Base-by-base conservation (phyloP, 2,329 filamentous ascomycete species). In the Phialemonium atrogriseum region DNA sequence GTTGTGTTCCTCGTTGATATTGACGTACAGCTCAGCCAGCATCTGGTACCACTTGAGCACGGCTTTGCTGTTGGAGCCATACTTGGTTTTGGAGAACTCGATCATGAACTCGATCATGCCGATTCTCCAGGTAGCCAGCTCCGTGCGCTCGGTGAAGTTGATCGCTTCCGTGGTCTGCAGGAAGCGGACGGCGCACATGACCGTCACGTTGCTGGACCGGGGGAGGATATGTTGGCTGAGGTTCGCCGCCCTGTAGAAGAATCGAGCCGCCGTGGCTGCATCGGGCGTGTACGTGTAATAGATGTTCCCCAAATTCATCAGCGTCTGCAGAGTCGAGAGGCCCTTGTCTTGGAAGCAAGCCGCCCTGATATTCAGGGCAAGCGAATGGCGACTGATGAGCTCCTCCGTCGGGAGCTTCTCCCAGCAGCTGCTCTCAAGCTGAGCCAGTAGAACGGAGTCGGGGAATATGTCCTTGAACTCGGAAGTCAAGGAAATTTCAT, bases 91-190 rank as follows among this genome's bases (percentile, higher is more conserved):
- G 43, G 48, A 55, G 4, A 59, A 48, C 18, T 56, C 48, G 5
- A 61, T 60, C 45, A 58, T 57, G 38, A 55, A 43, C 1, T 46
- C 46, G 18, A 60, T 55, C 45, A 59, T 56, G 42, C 18, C 15
- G 17, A 29, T 58, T 48, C 37, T 59, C 58, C 4, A 56, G 53
- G 11, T 48, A 55, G 54, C 48, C 9, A 58, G 52, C 19, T 56
- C 49, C 0, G 54, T 60, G 13, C 56, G 43, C 40, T 49, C 39
- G 1, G 51, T 55, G 29, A 59, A 51, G 5, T 42, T 46, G 12
- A 58, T 54, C 1, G 39, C 45, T 25, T 56, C 54, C 0, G 57
- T 60, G 29, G 46, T 52, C 2, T 43, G 36, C 8, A 61, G 38
- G 43, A 61, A 59, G 4, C 52, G 33, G n/a, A 49, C 49, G 1